Evolutionary conservation across 2,329 filamentous ascomycete genomes (phyloP), one percentile per base, ranked within the genome.

Genomic region (Arachnopeziza araneosa): DNA sequence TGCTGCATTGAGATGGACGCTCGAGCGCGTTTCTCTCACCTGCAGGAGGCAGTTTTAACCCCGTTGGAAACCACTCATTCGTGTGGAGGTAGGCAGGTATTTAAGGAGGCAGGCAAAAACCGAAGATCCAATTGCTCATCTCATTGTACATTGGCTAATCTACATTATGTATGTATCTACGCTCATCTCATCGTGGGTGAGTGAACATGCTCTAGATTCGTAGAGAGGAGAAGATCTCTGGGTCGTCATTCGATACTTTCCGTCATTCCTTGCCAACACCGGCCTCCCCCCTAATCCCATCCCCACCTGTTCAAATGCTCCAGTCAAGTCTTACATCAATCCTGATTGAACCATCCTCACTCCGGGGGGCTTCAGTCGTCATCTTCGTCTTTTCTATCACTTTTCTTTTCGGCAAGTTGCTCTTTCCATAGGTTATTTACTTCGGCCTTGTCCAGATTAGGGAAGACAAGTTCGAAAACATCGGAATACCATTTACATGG

Each of bases 401-500:
- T 68, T 60, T 75, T 72, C 70, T 71, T 70, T 44, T 67, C 66
- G 8, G 60, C 50, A 3, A 73, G 64, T 56, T 71, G 70, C 52
- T 71, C 70, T 61, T 75, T 75, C 71, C 82, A 81, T 68, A 82
- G 79, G 66, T 84, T 83, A 74, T 90, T 95, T 63, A 89, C 91
- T 62, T 84, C 77, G 50, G 88, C 82, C 63, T 78, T 80, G 75
- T 97, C 90, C 21, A 98, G 75, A 65, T 89, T 80, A 48, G 90
- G 86, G 79, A 99, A 99, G 67, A 98, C 86, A 63, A 96, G 81
- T 64, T 93, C 84, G 74, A 97, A 98, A 55, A 99, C 91, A 67
- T 99, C 92, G 7, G 83, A 83, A 79, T 98, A 99, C 95, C 95
- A 99, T 71, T 84, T 87, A 21, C 93, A 93, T 0, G 95, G 89